Conservation (phyloP, 2,329 filamentous ascomycete species). For the Chaetomium globosum region DNA sequence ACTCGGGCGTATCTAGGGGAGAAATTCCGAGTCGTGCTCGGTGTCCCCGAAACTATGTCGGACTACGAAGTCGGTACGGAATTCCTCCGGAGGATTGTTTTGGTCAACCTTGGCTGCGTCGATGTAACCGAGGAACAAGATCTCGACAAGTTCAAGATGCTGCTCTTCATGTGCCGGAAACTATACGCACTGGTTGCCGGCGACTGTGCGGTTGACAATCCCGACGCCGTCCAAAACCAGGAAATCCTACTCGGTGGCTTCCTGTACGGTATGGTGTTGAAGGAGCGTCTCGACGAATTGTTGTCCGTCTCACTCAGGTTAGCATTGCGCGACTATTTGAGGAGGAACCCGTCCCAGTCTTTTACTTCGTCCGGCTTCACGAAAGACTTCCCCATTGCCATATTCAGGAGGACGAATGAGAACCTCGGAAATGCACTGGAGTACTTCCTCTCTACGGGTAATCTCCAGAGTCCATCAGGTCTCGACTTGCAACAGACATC, state of each 20-base stretch:
- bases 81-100: conserved; percentile 84
- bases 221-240: conserved; percentile 94
- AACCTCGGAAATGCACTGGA: conserved; percentile 85
- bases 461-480: conserved; percentile 86
- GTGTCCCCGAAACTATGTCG: conserved; percentile 78
- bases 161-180: conserved; percentile 95
- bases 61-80: conserved; percentile 89
- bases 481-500: conserved; percentile 93
- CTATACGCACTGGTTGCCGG: conserved; percentile 90
- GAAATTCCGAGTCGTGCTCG: conserved; percentile 87
- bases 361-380: conserved; percentile 78
- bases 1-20: conserved; percentile 85
- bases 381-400: conserved; percentile 75
- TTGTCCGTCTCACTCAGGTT: conserved; percentile 59
- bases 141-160: conserved; percentile 87
- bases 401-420: conserved; percentile 82
- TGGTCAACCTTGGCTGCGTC: conserved; percentile 86
- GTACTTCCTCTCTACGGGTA: conserved; percentile 96
- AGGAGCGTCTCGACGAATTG: conserved; percentile 91
- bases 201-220: conserved; percentile 91
- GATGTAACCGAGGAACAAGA: conserved; percentile 84
- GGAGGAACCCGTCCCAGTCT: conserved; percentile 62
- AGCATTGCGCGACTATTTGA: conserved; percentile 60
- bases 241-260: conserved; percentile 93
- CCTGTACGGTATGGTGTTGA: conserved; percentile 91